These are phyloP conservation scores for Populus ilicifolia DNA, from an alignment of 345 rosid genomes.

Conservation along the genomic window DNA sequence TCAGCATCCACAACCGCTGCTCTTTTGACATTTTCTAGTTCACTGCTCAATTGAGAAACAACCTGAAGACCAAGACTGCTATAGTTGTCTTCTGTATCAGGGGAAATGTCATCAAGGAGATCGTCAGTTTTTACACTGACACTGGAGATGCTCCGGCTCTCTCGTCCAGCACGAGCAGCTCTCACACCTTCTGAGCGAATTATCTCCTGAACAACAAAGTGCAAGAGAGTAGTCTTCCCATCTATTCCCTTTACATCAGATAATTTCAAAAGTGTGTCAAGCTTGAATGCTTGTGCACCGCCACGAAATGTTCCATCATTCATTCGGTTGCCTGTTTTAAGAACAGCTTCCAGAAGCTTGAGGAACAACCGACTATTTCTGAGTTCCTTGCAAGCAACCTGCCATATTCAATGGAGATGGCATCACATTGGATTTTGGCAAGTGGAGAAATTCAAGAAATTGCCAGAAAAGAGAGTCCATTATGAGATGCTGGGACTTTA, in stretches of 20 bases:
- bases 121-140: conserved; percentile 67
- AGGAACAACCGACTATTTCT: conserved; percentile 77
- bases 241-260: conserved; percentile 92
- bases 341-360: conserved; percentile 96
- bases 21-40: conserved; percentile 85
- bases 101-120: conserved; percentile 53
- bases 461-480: background rate
- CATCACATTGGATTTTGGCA: background rate
- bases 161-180: conserved; percentile 73
- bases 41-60: conserved; percentile 67
- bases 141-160: conserved; percentile 53
- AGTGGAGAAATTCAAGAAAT: background rate
- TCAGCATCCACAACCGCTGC: conserved; percentile 84
- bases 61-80: conserved; percentile 76
- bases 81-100: conserved; percentile 62
- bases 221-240: conserved; percentile 95
- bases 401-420: conserved; percentile 7
- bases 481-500: background rate
- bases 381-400: conserved; percentile 93
- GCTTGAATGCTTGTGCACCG: conserved; percentile 95
- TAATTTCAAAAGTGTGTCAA: conserved; percentile 91
- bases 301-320: conserved; percentile 97
- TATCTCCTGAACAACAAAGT: conserved; percentile 94
- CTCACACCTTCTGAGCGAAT: conserved; percentile 82
- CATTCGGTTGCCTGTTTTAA: conserved; percentile 98